Evolutionary conservation across 768 basidiomycete genomes (phyloP).

Genomic region (Termitomyces sp.): DNA sequence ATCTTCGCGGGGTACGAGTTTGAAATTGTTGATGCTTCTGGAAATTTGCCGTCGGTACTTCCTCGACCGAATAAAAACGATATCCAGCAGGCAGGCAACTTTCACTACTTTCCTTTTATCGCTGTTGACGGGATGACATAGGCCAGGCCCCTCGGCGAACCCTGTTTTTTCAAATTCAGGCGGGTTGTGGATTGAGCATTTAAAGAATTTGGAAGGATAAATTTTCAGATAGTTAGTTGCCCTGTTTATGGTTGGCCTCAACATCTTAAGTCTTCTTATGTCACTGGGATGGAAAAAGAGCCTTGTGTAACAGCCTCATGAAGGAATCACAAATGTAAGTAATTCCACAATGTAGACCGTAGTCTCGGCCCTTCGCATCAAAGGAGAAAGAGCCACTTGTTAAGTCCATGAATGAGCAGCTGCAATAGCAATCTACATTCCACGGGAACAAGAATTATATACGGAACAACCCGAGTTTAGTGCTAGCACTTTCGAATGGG

Average conservation of each 20-base stretch:
- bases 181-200: background rate
- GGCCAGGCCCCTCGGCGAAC: constrained; percentile 22
- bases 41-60: constrained; percentile 18
- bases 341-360: too few species aligned
- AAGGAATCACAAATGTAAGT: too few species aligned
- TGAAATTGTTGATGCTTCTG: constrained; percentile 25
- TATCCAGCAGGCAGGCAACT: constrained; percentile 19
- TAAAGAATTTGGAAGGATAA: background rate
- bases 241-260: background rate
- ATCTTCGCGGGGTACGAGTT: constrained; percentile 28
- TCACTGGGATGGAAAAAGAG: too few species aligned
- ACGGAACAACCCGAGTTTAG: too few species aligned
- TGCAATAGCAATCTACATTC: too few species aligned
- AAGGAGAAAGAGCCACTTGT: too few species aligned
- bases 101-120: background rate
- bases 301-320: too few species aligned
- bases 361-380: too few species aligned
- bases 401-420: too few species aligned
- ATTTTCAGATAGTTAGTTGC: too few species aligned
- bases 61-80: constrained; percentile 28
- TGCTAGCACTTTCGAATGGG: too few species aligned
- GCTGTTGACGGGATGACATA: background rate
- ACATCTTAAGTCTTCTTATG: background rate
- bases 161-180: constrained; percentile 22
- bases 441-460: too few species aligned